A percentile compares a stretch with the other conserved stretches of the same genome.
Evolutionary conservation across 192 early-diverging fungal species (phyloP).

Genomic region (Gigaspora rosea): DNA sequence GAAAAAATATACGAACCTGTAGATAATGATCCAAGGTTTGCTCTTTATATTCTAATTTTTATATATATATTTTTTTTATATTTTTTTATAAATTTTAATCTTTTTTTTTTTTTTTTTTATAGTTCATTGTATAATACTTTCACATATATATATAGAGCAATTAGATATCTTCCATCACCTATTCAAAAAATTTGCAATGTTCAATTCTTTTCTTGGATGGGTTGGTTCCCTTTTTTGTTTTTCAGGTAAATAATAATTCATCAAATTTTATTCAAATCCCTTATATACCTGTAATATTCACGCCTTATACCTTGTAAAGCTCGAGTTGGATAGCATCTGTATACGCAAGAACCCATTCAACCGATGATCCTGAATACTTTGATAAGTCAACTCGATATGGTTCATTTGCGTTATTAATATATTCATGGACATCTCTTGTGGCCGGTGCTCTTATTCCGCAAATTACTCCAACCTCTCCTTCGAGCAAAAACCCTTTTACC

Average conservation of each 20-base stretch:
- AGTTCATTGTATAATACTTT: slow-evolving; percentile 50
- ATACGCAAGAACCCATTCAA: slow-evolving; percentile 37
- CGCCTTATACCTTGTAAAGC: slow-evolving; percentile 25
- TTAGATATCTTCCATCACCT: slow-evolving; percentile 66
- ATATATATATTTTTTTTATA: slow-evolving; percentile 1
- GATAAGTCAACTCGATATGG: slow-evolving; percentile 58
- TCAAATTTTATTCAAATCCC: neutral
- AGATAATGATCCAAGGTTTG: slow-evolving; percentile 36
- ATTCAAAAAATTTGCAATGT: slow-evolving; percentile 81
- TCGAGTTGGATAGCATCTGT: slow-evolving; percentile 70
- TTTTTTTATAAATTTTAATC: too few species aligned
- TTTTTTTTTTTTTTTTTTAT: neutral
- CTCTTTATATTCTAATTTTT: neutral
- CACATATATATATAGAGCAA: slow-evolving; percentile 54
- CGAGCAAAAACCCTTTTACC: slow-evolving; percentile 42
- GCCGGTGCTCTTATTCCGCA: slow-evolving; percentile 61
- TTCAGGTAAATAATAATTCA: slow-evolving; percentile 61
- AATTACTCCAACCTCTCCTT: slow-evolving; percentile 40
- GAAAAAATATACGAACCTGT: slow-evolving; percentile 50
- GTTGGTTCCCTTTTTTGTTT: slow-evolving; percentile 96
- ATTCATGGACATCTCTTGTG: slow-evolving; percentile 71
- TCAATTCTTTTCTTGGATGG: slow-evolving; percentile 96
- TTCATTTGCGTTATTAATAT: slow-evolving; percentile 81
- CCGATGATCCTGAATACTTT: slow-evolving; percentile 10
- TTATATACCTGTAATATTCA: neutral